These are phyloP conservation scores for Trichoderma brevicompactum DNA, from an alignment of 2,329 filamentous ascomycete genomes.

Conservation along the genomic window DNA sequence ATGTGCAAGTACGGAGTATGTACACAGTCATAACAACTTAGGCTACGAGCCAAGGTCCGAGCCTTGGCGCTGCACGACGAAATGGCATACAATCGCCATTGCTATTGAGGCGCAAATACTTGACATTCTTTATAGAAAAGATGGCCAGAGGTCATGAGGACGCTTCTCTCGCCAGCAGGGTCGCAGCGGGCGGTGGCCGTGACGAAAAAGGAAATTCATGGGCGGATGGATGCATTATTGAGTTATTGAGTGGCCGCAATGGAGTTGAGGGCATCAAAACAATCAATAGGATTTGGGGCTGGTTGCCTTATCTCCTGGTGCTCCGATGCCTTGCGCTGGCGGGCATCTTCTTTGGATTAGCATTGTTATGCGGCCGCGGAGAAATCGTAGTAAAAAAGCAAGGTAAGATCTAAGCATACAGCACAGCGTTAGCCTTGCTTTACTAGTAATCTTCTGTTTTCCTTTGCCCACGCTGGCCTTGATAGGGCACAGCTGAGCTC, in stretches of 20 bases:
- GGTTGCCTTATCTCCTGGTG: neutral
- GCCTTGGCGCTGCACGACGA: constrained; percentile 2
- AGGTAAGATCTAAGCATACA: constrained; percentile 25
- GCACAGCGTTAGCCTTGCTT: constrained; percentile 11
- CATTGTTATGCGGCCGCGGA: constrained; percentile 7
- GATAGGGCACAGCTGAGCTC: constrained; percentile 13
- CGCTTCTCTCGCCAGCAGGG: constrained; percentile 4
- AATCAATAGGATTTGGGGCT: neutral
- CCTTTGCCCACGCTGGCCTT: neutral
- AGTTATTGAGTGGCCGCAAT: neutral
- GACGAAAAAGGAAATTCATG: neutral
- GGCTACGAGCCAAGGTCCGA: neutral
- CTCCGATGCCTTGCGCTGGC: neutral
- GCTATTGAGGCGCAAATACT: no score
- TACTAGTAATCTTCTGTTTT: neutral
- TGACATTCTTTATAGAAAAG: no score
- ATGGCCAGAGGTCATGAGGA: neutral
- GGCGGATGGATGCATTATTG: no score
- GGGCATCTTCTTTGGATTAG: constrained; percentile 2
- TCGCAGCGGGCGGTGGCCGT: constrained; percentile 3
- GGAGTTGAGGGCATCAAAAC: neutral
- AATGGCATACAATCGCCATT: no score
- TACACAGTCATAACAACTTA: neutral
- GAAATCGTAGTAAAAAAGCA: neutral
- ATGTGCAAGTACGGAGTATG: no score